A percentile compares a stretch with the other conserved stretches of the same genome.
Evolutionary conservation across 371 early-diverging fungal genomes (phyloP).

Genomic region (Agmasoma carcini): DNA sequence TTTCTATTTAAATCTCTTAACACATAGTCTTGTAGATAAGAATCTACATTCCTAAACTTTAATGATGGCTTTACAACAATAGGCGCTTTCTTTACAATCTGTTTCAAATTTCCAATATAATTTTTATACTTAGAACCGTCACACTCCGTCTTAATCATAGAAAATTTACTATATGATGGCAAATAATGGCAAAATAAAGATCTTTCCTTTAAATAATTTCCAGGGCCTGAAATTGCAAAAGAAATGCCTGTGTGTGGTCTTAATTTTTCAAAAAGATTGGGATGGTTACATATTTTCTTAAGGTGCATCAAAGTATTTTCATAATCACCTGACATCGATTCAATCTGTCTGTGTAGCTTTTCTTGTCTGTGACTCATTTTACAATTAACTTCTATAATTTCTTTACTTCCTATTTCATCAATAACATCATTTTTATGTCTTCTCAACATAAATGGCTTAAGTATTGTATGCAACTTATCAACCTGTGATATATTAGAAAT

Average conservation of each 20-base stretch:
- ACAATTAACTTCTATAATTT: constrained; percentile 67
- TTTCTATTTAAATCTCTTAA: too few relatives aligned
- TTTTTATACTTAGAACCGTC: too few relatives aligned
- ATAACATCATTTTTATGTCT: constrained; percentile 86
- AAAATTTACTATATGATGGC: too few relatives aligned
- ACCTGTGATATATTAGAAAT: constrained; percentile 69
- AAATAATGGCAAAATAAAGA: too few relatives aligned
- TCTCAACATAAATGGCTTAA: constrained; percentile 93
- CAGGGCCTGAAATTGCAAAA: constrained; percentile 11
- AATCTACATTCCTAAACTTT: background rate
- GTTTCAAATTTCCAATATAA: too few relatives aligned
- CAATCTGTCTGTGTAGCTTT: constrained; percentile 49
- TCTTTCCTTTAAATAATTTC: too few relatives aligned
- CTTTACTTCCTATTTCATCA: constrained; percentile 66
- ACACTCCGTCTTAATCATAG: too few relatives aligned
- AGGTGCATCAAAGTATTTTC: constrained; percentile 90
- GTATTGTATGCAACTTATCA: constrained; percentile 72
- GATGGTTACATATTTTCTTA: constrained; percentile 91
- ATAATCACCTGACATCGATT: too few relatives aligned
- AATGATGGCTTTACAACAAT: too few relatives aligned
- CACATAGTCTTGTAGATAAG: too few relatives aligned
- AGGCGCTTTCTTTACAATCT: too few relatives aligned
- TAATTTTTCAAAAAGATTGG: constrained; percentile 81
- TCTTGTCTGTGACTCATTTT: constrained; percentile 67
- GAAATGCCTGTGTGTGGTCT: constrained; percentile 53